phyloP scores from a whole-genome alignment of 352 stramenopile genomes.

The Globisporangium spinosum region DNA sequence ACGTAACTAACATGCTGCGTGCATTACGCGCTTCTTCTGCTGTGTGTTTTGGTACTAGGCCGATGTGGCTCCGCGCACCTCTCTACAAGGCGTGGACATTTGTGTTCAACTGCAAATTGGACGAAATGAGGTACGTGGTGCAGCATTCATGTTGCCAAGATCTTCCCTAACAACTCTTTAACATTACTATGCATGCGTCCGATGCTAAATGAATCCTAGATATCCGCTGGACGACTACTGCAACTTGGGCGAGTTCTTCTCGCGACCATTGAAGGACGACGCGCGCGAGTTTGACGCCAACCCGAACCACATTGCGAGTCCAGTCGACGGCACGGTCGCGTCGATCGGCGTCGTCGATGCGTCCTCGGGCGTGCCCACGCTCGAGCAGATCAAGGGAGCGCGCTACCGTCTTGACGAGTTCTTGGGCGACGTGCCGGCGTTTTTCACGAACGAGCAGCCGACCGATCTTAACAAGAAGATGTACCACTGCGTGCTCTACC shows the following conservation, averaged over 20 bases:
- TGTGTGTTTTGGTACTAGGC: slow-evolving; percentile 28
- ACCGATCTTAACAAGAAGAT: slow-evolving; percentile 45
- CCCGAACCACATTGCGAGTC: slow-evolving; percentile 35
- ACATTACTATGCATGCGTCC: background rate
- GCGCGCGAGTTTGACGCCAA: slow-evolving; percentile 39
- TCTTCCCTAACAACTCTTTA: background rate
- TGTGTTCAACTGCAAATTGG: slow-evolving; percentile 77
- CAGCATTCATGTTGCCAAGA: background rate
- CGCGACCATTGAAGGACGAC: slow-evolving; percentile 70
- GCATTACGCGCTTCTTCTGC: background rate
- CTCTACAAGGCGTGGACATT: slow-evolving; percentile 84
- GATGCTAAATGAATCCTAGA: slow-evolving; percentile 12
- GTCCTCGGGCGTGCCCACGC: slow-evolving; percentile 40
- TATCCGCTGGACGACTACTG: slow-evolving; percentile 67
- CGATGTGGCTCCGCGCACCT: slow-evolving; percentile 57
- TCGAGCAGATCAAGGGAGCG: slow-evolving; percentile 82
- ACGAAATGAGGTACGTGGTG: slow-evolving; percentile 61
- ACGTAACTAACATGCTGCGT: background rate
- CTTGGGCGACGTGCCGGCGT: slow-evolving; percentile 53
- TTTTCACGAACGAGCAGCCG: slow-evolving; percentile 35
- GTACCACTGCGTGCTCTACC: slow-evolving; percentile 80
- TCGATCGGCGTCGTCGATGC: slow-evolving; percentile 54
- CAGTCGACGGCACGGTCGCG: slow-evolving; percentile 60
- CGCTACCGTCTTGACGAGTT: slow-evolving; percentile 85
- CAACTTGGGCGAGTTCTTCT: slow-evolving; percentile 86